Evolutionary conservation across 441 rosid species (phyloP), one percentile per base, ranked within the genome.

Genomic region (Pelargonium citronellum): DNA sequence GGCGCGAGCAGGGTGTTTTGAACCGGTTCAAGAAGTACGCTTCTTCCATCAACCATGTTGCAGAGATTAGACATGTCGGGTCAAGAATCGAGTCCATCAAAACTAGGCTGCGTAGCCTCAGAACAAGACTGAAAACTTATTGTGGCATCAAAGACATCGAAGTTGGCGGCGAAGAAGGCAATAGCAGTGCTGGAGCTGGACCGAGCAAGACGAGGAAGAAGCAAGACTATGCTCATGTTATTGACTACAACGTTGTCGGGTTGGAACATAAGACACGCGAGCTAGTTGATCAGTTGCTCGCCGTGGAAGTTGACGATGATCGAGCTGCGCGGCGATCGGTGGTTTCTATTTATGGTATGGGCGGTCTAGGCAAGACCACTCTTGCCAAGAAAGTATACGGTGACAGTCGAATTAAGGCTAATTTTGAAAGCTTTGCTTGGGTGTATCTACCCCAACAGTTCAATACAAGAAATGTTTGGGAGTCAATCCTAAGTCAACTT

Each of bases 321-420:
- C 1, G 0, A 22, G 24, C 24, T 22, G 24, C 24, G 24, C 24
- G 24, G 24, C 24, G 68, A 19, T 66, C 75, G 15, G 78, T 78
- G 51, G 74, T 41, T 61, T 76, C 80, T 2, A 69, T 81, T 16
- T 74, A 61, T 2, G 84, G 82, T 7, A 81, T 81, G 84, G 80
- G 84, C 46, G 82, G 84, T 39, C 64, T 81, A 49, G 84, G 84
- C 11, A 78, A 81, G 64, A 78, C 78, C 30, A 81, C 84, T 66
- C 69, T 78, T 16, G 84, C 84, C 43, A 81, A 71, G 69, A 72
- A 77, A 66, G 67, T 78, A 15, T 78, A 75, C 57, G 73, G 74
- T 63, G 76, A 75, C 13, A 5, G 24, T 3, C 20, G 24, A 67
- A 73, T 78, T 41, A 81, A 75, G 73, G 73, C 73, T 51, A 67